phyloP scores from a whole-genome alignment of 78 protist species.

The Mantamonas sphyraenae region DNA sequence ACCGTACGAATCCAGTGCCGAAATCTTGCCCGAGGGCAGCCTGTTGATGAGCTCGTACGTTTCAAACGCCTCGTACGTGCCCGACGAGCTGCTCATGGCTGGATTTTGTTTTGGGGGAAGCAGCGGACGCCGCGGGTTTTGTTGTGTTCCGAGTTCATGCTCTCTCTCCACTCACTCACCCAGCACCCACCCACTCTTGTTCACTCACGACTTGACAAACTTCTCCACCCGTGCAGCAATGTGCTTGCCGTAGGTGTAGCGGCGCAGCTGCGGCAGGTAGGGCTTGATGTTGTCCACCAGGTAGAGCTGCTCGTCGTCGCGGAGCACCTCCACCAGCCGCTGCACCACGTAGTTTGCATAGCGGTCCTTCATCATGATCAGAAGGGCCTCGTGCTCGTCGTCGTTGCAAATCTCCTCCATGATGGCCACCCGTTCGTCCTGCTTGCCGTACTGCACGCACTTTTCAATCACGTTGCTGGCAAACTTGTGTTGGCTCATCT shows the following conservation, averaged over 20 bases:
- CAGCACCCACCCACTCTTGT: too few relatives aligned
- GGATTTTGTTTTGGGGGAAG: too few relatives aligned
- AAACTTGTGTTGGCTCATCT: slow-evolving; percentile 79
- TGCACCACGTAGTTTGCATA: slow-evolving; percentile 92
- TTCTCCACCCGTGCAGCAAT: slow-evolving; percentile 76
- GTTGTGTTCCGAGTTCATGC: too few relatives aligned
- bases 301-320: slow-evolving; percentile 4
- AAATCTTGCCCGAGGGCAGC: too few relatives aligned
- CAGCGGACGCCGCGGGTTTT: too few relatives aligned
- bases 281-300: slow-evolving; percentile 21
- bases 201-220: too few relatives aligned
- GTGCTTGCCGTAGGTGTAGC: slow-evolving; percentile 85
- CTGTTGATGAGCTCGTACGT: too few relatives aligned
- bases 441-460: slow-evolving; percentile 5
- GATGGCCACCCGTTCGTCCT: slow-evolving; percentile 5
- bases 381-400: slow-evolving; percentile 10
- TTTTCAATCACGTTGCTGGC: slow-evolving; percentile 82
- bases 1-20: too few relatives aligned
- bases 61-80: too few relatives aligned
- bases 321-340: slow-evolving; percentile 60
- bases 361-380: slow-evolving; percentile 69
- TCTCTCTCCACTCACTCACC: too few relatives aligned
- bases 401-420: slow-evolving; percentile 23
- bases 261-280: slow-evolving; percentile 41
- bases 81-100: too few relatives aligned